Conservation (phyloP, 1,284 basidiomycete species). For the Naganishia sp. region DNA sequence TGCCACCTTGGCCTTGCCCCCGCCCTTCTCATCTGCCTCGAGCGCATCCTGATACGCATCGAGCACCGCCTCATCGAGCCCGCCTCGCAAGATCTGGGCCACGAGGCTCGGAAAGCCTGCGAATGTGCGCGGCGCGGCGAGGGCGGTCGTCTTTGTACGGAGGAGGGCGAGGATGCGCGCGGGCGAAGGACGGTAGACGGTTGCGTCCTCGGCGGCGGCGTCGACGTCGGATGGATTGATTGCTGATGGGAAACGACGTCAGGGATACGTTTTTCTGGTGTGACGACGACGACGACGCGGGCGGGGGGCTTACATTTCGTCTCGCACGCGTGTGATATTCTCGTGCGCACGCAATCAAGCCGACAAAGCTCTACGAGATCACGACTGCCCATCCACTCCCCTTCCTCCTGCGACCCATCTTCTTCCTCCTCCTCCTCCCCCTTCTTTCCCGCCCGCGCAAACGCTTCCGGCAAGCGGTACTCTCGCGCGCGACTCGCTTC, state of each 20-base stretch:
- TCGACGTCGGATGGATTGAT: background rate
- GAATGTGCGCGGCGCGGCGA: conserved; percentile 11
- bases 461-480: conserved; percentile 9
- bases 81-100: conserved; percentile 16
- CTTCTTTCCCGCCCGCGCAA: conserved; percentile 5
- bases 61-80: conserved; percentile 12
- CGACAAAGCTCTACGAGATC: conserved; percentile 26
- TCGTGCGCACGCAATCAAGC: conserved; percentile 5
- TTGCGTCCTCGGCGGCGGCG: background rate
- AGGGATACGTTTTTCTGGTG: background rate
- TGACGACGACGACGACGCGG: background rate
- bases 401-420: conserved; percentile 6
- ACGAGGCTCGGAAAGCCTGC: conserved; percentile 10
- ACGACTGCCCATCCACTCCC: conserved; percentile 19
- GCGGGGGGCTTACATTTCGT: conserved; percentile 21
- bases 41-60: conserved; percentile 5
- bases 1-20: background rate
- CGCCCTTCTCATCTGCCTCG: conserved; percentile 2
- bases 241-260: background rate
- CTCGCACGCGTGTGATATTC: conserved; percentile 17
- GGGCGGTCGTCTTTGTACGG: conserved; percentile 10
- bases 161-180: conserved; percentile 6
- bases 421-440: background rate
- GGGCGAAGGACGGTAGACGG: conserved; percentile 29
- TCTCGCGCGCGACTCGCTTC: conserved; percentile 7